phyloP scores from a whole-genome alignment of 805 yeast genomes.

The Hanseniaspora pseudoguilliermondii region DNA sequence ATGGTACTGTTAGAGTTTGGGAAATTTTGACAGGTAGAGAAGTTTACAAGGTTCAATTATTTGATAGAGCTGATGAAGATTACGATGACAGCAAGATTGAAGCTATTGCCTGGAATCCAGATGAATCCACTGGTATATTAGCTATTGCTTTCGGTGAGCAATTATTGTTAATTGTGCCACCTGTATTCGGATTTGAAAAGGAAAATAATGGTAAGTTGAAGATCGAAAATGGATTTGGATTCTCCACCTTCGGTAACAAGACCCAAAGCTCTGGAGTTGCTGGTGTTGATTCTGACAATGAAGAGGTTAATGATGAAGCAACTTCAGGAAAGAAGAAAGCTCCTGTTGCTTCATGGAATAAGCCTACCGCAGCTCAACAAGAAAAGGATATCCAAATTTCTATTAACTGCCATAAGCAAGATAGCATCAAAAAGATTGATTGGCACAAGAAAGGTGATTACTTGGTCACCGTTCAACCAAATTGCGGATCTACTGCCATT shows the following conservation, averaged over 20 bases:
- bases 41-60: constrained; percentile 50
- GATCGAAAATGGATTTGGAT: constrained; percentile 88
- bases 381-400: constrained; percentile 61
- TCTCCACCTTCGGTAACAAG: constrained; percentile 46
- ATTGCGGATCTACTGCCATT: constrained; percentile 75
- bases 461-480: constrained; percentile 93
- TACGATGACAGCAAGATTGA: constrained; percentile 60
- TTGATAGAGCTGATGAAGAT: constrained; percentile 38
- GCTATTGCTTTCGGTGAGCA: constrained; percentile 77
- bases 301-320: constrained; percentile 28
- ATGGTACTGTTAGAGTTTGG: constrained; percentile 93
- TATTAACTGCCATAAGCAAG: constrained; percentile 43
- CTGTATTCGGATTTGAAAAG: constrained; percentile 74
- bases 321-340: constrained; percentile 31
- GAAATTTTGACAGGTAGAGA: constrained; percentile 92
- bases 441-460: constrained; percentile 99
- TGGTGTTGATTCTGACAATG: constrained; percentile 23
- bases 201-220: constrained; percentile 69
- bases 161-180: constrained; percentile 71
- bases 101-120: constrained; percentile 83
- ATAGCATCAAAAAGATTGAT: constrained; percentile 62
- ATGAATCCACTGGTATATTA: constrained; percentile 54
- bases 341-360: constrained; percentile 67
- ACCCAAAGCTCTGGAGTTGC: constrained; percentile 18
- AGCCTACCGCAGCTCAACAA: constrained; percentile 54